phyloP scores from a whole-genome alignment of 2,329 filamentous ascomycete genomes.

The Scopulariopsis brevicaulis region DNA sequence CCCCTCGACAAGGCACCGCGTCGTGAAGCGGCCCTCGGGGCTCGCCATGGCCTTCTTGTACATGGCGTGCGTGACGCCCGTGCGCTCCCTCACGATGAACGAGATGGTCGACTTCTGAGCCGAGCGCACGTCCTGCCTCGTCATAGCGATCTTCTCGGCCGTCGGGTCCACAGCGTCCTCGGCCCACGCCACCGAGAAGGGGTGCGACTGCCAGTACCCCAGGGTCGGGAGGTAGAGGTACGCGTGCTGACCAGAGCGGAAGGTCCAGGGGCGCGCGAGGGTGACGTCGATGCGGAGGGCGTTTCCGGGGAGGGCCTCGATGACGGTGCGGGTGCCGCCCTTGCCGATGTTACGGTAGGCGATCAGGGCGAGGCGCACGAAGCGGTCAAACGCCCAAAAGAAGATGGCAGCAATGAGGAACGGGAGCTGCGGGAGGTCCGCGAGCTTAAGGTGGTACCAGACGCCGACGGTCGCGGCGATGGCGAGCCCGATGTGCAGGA shows the following conservation, averaged over 20 bases:
- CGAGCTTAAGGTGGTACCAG: constrained; percentile 54
- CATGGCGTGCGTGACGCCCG: constrained; percentile 60
- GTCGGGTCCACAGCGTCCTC: constrained; percentile 46
- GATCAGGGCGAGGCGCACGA: constrained; percentile 45
- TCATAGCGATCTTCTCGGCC: constrained; percentile 46
- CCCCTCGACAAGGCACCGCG: constrained; percentile 60
- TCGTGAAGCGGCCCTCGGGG: constrained; percentile 48
- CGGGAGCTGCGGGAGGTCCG: constrained; percentile 40
- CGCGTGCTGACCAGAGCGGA: constrained; percentile 65
- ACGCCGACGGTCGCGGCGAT: constrained; percentile 48
- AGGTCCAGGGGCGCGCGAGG: constrained; percentile 66
- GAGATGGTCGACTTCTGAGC: constrained; percentile 56
- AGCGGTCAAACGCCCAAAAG: constrained; percentile 58
- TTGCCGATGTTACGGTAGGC: constrained; percentile 55
- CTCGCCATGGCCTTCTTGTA: constrained; percentile 55
- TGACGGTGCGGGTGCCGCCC: constrained; percentile 55
- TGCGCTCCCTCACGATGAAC: constrained; percentile 62
- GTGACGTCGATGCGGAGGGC: constrained; percentile 62
- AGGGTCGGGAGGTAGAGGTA: constrained; percentile 69
- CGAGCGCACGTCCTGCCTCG: constrained; percentile 43
- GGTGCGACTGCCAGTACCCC: constrained; percentile 64
- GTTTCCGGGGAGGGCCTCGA: constrained; percentile 68
- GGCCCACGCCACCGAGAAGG: constrained; percentile 70
- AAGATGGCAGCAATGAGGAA: constrained; percentile 50
- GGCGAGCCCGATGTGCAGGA: constrained; percentile 57